Evolutionary conservation across 768 basidiomycete species (phyloP), one percentile per base, ranked within the genome.

Genomic region (Sistotremastrum niveocremeum): DNA sequence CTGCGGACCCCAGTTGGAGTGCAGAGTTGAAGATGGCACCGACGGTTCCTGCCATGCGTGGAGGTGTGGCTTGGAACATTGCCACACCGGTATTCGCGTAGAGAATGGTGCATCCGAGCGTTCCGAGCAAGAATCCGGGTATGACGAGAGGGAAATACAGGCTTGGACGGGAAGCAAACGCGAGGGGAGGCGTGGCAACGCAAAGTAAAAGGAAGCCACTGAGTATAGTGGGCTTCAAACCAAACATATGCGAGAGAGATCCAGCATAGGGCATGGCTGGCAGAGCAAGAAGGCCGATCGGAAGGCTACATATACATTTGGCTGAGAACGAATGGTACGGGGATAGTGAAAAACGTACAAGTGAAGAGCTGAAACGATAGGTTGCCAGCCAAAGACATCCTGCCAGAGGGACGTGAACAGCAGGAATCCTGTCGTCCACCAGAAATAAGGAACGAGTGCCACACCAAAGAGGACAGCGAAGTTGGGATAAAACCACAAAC

Each of bases 11-110:
- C 47, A 73, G 60, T 54, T 78, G 72, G 1, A 76, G 65, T 6
- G 71, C 70, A 28, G 67, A 65, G 47, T 73, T 74, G 62, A 74
- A 74, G 37, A 78, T 69, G 10, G 76, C 76, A 12, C 72, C 72
- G 11, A 75, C 66, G 4, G 69, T 71, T 36, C 76, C 76, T 3
- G 73, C 65, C 54, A 72, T 68, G n/a, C 63, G 61, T 6, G 69
- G 48, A 4, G 74, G 74, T 4, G 65, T 67, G 35, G 65, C 65
- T 48, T 63, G 66, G 57, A 77, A 68, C 37, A 76, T 64, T 10
- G 72, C 71, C 41, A 77, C 69, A 52, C 71, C 75, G 43, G 71
- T 63, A 43, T 71, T 71, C 11, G 63, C 67, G 49, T 64, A 77
- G 8, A 62, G 57, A 42, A 75, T 52, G 56, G 68, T 69, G 3